Conservation (phyloP, 345 rosid species). For the Eucalyptus curtisii region DNA sequence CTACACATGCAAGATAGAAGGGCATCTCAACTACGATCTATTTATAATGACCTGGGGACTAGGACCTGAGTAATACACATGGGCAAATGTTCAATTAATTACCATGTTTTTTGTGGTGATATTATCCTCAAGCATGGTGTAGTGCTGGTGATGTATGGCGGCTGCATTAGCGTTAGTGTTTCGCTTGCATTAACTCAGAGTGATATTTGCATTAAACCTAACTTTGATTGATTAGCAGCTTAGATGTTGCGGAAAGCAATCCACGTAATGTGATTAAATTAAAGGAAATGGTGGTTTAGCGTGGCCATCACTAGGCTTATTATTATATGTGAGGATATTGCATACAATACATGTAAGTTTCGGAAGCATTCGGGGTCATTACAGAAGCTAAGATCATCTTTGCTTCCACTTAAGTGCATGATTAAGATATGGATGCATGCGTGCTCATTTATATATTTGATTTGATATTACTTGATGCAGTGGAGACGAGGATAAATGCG, state of each 20-base stretch:
- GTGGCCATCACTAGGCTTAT: background rate
- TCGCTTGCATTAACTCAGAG: background rate
- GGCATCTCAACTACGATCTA: background rate
- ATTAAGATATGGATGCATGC: background rate
- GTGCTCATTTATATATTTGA: background rate
- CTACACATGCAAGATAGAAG: background rate
- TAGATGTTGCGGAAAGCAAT: background rate
- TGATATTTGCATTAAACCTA: background rate
- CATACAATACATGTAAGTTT: background rate
- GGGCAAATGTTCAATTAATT: background rate
- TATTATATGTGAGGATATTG: background rate
- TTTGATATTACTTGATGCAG: background rate
- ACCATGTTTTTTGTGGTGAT: background rate
- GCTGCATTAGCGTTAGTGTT: slow-evolving; percentile 5
- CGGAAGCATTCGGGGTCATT: background rate
- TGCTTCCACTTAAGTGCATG: background rate
- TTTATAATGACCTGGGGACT: background rate
- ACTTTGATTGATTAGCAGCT: background rate
- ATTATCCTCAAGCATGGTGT: background rate
- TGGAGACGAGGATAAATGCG: background rate
- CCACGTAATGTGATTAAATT: background rate
- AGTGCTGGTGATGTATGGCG: slow-evolving; percentile 39
- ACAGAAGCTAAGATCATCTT: background rate
- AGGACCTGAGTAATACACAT: background rate
- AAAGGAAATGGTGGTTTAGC: background rate